Base-by-base conservation (phyloP, 441 rosid species). In the Biscutella laevigata region DNA sequence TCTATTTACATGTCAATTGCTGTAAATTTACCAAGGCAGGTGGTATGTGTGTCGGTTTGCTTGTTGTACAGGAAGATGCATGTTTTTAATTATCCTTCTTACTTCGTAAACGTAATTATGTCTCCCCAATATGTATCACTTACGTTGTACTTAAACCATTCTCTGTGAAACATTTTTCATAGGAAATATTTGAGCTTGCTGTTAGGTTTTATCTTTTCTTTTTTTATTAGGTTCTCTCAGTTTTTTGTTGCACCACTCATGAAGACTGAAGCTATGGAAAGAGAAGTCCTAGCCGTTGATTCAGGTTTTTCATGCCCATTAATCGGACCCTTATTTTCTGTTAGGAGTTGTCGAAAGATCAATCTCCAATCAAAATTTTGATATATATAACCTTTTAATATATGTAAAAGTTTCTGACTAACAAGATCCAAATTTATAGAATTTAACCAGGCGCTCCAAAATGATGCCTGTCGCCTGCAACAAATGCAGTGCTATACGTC, bases 251-350 rank as follows among this genome's bases (percentile, higher is more conserved):
- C 96, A 12, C 98, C 98, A 46, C 91, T 92, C 26, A 77, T 92
- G 64, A 92, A 92, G 72, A 64, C 53, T 57, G 98, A 86, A 68
- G 94, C 98, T 8, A 88, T 92, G 98, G 94, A 92, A 58, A 72
- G 98, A 43, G 98, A 92, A 73, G 79, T 86, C 39, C 94, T 92
- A 71, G 94, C 98, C 48, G 86, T 92, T 35, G 98, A 92, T 74
- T 92, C 98, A 74, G 98, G 98, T 88, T 46, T 48, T 32, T 54
- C 43, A 38, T 16, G 29, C 49, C 5, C 53, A 50, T 47, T 26
- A 53, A 19, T 27, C 34, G 33, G 26, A 21, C 61, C 56, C 28
- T 12, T 9, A 30, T 28, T 51, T 21, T 17, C 17, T 48, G 40
- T 29, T 36, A 13, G 38, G 50, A 27, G 16, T 7, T 13, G 15